Evolutionary conservation across 2,329 filamentous ascomycete species (phyloP).

Genomic region (Allantophomopsis cytisporea): DNA sequence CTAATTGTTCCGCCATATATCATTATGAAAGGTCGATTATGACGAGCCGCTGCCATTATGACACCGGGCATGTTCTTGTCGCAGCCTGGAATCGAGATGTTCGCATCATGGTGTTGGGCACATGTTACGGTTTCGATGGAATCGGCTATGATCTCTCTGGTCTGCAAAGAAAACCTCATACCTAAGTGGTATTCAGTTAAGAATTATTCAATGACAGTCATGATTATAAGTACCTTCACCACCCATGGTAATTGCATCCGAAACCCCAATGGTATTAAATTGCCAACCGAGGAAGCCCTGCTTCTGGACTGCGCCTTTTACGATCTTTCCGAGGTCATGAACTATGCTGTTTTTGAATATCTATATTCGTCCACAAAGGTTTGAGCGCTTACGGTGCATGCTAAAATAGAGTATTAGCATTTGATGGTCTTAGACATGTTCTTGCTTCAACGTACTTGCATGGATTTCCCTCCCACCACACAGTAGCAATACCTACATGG

Average conservation of each 20-base stretch:
- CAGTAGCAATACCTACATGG: constrained; percentile 80
- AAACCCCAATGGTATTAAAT: constrained; percentile 84
- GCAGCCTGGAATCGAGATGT: constrained; percentile 84
- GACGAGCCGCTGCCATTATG: constrained; percentile 78
- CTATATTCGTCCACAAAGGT: background rate
- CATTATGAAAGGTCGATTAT: constrained; percentile 90
- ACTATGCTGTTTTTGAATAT: constrained; percentile 30
- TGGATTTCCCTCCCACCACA: constrained; percentile 97
- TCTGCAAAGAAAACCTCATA: constrained; percentile 88
- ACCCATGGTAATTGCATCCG: constrained; percentile 90
- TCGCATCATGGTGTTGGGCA: constrained; percentile 85
- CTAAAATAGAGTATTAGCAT: constrained; percentile 17
- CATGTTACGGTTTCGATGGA: constrained; percentile 88
- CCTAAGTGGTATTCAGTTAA: constrained; percentile 32
- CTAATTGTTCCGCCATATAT: constrained; percentile 88
- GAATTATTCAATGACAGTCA: background rate
- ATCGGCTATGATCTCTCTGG: constrained; percentile 85
- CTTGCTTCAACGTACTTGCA: constrained; percentile 57
- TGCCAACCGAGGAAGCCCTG: constrained; percentile 90
- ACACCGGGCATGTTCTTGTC: constrained; percentile 98
- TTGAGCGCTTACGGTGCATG: constrained; percentile 30
- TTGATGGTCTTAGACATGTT: background rate
- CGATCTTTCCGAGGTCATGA: constrained; percentile 73
- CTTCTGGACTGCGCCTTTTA: constrained; percentile 69
- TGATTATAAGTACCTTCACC: constrained; percentile 51